Conservation (phyloP, 2,329 filamentous ascomycete species). For the Hysterium pulicare region DNA sequence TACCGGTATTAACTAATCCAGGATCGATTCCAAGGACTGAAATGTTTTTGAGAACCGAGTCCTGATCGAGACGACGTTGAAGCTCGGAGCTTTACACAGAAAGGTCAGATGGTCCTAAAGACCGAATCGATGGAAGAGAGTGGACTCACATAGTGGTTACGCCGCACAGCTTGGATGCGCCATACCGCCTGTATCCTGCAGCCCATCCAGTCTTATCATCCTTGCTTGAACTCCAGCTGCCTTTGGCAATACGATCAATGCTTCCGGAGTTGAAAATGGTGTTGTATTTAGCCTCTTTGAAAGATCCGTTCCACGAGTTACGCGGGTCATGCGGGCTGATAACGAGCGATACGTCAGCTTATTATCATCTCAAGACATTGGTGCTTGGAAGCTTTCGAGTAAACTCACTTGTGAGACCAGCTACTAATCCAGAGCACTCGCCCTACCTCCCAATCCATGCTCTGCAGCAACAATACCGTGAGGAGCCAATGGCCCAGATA, state of each 20-base stretch:
- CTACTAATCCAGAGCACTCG: slow-evolving; percentile 32
- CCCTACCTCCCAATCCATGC: slow-evolving; percentile 31
- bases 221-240: slow-evolving; percentile 4
- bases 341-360: slow-evolving; percentile 3
- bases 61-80: slow-evolving; percentile 8
- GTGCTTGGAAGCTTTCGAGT: slow-evolving; percentile 6
- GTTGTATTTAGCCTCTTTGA: slow-evolving; percentile 7
- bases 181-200: slow-evolving; percentile 7
- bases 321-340: slow-evolving; percentile 7
- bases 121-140: slow-evolving; percentile 1
- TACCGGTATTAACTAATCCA: slow-evolving; percentile 6
- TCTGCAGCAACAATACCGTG: slow-evolving; percentile 29
- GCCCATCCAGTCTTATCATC: slow-evolving; percentile 6
- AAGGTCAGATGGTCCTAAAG: too few species aligned
- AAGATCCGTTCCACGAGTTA: slow-evolving; percentile 6
- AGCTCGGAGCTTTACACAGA: slow-evolving; percentile 5
- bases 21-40: slow-evolving; percentile 9
- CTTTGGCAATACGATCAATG: slow-evolving; percentile 6
- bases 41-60: slow-evolving; percentile 6
- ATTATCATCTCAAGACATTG: slow-evolving; percentile 2
- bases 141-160: slow-evolving; percentile 5
- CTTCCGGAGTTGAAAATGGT: slow-evolving; percentile 5
- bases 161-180: slow-evolving; percentile 6
- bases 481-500: slow-evolving; percentile 35
- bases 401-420: slow-evolving; percentile 25